Conservation (phyloP, 306 rosid genomes). For the Fagus crenata region DNA sequence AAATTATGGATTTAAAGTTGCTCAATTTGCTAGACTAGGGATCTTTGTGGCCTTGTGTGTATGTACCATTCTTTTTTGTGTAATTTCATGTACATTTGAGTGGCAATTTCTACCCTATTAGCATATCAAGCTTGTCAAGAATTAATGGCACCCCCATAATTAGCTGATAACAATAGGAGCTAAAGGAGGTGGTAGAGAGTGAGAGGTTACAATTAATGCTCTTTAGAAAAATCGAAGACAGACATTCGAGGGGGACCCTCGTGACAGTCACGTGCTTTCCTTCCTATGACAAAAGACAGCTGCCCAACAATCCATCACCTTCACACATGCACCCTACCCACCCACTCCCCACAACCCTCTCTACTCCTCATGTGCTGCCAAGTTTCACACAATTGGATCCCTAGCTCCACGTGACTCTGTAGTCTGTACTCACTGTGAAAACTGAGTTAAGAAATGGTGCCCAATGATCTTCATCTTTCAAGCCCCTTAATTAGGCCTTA, state of each 20-base stretch:
- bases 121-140: not conserved
- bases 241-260: slow-evolving; percentile 52
- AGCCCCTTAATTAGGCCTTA: not conserved
- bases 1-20: not conserved
- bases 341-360: not conserved
- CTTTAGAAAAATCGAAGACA: slow-evolving; percentile 45
- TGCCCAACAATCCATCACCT: slow-evolving; percentile 32
- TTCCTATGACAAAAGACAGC: slow-evolving; percentile 31
- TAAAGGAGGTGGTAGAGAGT: not conserved
- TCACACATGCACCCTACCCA: slow-evolving; percentile 4
- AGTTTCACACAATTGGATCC: slow-evolving; percentile 3
- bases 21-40: no score
- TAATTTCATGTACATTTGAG: not conserved
- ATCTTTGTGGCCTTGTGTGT: no score
- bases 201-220: slow-evolving; percentile 22
- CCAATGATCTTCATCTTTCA: not conserved
- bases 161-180: slow-evolving; percentile 6
- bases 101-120: not conserved
- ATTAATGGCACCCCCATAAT: not conserved
- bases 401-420: slow-evolving; percentile 18
- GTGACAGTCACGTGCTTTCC: slow-evolving; percentile 41
- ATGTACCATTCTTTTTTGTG: no score
- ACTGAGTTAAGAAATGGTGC: not conserved
- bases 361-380: slow-evolving; percentile 24
- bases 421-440: not conserved